These are phyloP conservation scores for Firmiana major DNA, from an alignment of 345 rosid genomes.

Conservation along the genomic window DNA sequence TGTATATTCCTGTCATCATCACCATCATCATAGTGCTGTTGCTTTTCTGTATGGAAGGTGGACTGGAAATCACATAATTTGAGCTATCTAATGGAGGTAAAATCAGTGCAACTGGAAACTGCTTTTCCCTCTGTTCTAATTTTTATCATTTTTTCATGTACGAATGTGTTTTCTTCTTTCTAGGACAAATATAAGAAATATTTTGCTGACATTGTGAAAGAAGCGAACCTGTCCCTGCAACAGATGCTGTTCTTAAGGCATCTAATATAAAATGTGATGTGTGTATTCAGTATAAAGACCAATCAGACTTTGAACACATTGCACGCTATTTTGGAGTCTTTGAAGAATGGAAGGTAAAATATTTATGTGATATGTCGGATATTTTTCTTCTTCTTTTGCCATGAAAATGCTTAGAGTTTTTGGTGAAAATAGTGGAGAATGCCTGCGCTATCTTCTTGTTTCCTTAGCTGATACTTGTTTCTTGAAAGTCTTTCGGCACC, in stretches of 20 bases:
- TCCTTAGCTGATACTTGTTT: background rate
- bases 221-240: slow-evolving; percentile 65
- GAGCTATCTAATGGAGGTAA: slow-evolving; percentile 88
- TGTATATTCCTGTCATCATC: slow-evolving; percentile 12
- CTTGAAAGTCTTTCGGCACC: background rate
- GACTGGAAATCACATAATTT: slow-evolving; percentile 86
- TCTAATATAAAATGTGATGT: slow-evolving; percentile 63
- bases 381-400: background rate
- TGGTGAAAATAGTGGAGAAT: background rate
- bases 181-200: slow-evolving; percentile 66
- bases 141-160: slow-evolving; percentile 3
- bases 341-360: slow-evolving; percentile 90
- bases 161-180: slow-evolving; percentile 22
- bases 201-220: slow-evolving; percentile 61
- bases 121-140: slow-evolving; percentile 4
- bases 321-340: slow-evolving; percentile 89
- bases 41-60: slow-evolving; percentile 47
- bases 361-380: background rate
- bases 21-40: slow-evolving; percentile 5
- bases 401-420: background rate
- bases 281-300: slow-evolving; percentile 65
- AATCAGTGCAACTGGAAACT: slow-evolving; percentile 4
- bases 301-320: slow-evolving; percentile 66
- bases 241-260: slow-evolving; percentile 65
- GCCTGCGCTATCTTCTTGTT: background rate